These are phyloP conservation scores for Cryptococcus sp. DNA, from an alignment of 1,284 basidiomycete species.

Conservation along the genomic window DNA sequence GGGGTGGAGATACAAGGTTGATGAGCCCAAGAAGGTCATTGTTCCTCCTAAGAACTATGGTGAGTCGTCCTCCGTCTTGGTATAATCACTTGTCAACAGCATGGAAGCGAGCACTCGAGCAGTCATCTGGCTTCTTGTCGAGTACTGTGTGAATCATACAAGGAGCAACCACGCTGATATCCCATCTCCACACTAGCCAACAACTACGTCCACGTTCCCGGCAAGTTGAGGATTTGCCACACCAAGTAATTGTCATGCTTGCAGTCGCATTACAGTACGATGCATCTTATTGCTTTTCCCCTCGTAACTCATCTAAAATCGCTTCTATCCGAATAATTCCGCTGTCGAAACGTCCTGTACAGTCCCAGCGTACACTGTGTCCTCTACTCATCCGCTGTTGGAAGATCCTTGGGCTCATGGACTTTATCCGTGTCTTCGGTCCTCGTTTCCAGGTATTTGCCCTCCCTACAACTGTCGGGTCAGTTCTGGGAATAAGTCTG, in stretches of 20 bases:
- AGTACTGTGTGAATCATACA: too few species aligned
- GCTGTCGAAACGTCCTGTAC: too few species aligned
- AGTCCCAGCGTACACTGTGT: too few species aligned
- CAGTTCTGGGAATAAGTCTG: too few species aligned
- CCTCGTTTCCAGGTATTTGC: constrained; percentile 11
- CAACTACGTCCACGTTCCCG: constrained; percentile 83
- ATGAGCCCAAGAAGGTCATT: constrained; percentile 66
- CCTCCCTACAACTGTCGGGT: constrained; percentile 8
- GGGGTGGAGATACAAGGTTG: constrained; percentile 60
- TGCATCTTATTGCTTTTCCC: too few species aligned
- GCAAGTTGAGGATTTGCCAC: constrained; percentile 79
- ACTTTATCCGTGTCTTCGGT: constrained; percentile 2
- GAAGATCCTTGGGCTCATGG: constrained; percentile 14
- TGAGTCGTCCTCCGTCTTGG: constrained; percentile 21
- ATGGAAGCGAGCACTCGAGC: too few species aligned
- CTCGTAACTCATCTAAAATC: too few species aligned
- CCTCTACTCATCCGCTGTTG: constrained; percentile 9
- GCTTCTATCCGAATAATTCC: too few species aligned
- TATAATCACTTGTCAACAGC: not conserved
- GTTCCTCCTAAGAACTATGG: constrained; percentile 90
- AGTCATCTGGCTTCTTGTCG: too few species aligned
- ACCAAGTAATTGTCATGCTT: constrained; percentile 69
- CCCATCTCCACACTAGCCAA: constrained; percentile 57
- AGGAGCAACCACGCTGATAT: too few species aligned
- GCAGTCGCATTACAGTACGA: too few species aligned